A percentile compares a stretch with the other conserved stretches of the same genome.
phyloP scores from a whole-genome alignment of 106 monocot genomes.

The Apostasia shenzhenica region DNA sequence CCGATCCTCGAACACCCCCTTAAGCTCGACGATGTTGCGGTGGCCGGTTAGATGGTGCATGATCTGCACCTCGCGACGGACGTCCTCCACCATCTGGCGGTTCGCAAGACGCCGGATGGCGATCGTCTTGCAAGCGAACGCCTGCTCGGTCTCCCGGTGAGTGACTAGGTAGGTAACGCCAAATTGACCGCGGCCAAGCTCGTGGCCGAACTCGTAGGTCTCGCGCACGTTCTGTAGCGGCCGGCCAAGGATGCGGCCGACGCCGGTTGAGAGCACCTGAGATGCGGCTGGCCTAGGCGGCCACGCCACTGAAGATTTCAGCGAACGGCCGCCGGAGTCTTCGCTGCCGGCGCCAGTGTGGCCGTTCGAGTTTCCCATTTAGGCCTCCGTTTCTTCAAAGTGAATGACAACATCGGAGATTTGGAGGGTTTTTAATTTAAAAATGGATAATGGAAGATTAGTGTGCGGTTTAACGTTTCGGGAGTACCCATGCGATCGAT shows the following conservation, averaged over 20 bases:
- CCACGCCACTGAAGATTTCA: conserved; percentile 2
- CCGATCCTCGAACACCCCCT: conserved; percentile 22
- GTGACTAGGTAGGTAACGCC: conserved; percentile 17
- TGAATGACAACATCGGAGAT: too few species aligned
- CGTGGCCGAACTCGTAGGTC: conserved; percentile 10
- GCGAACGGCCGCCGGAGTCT: background rate
- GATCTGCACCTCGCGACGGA: conserved; percentile 41
- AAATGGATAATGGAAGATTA: too few species aligned
- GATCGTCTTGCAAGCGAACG: conserved; percentile 33
- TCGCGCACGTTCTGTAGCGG: conserved; percentile 14
- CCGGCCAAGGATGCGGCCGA: conserved; percentile 16
- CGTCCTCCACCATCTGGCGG: conserved; percentile 15
- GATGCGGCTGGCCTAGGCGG: background rate
- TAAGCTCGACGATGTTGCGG: conserved; percentile 34
- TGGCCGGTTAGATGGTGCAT: conserved; percentile 42
- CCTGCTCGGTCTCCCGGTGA: conserved; percentile 9
- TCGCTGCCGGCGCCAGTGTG: conserved; percentile 5
- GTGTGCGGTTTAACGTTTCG: too few species aligned
- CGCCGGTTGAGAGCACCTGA: background rate
- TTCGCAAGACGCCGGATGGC: conserved; percentile 9
- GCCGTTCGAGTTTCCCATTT: conserved; percentile 6
- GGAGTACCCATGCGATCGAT: too few species aligned
- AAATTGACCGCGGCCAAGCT: conserved; percentile 26
- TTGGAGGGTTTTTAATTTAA: too few species aligned
- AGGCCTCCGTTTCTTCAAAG: background rate